Conservation (phyloP, 108 stramenopile species). For the Nitzschia palea region DNA sequence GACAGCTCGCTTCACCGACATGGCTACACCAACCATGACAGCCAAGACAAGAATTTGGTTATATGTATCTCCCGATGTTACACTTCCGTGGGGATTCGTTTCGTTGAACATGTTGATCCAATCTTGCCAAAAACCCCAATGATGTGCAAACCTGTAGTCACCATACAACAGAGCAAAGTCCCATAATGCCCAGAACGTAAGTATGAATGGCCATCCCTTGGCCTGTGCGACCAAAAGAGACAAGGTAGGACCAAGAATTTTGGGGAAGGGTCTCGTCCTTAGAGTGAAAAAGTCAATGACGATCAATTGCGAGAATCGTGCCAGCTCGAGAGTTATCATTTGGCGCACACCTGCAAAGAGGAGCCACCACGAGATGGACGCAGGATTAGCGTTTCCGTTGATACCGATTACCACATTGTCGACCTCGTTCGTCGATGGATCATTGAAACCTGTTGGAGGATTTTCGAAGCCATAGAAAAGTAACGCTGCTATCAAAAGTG, state of each 20-base stretch:
- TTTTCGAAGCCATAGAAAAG: constrained; percentile 35
- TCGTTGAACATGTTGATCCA: constrained; percentile 34
- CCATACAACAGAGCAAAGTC: constrained; percentile 39
- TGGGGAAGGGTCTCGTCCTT: constrained; percentile 20
- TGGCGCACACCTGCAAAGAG: constrained; percentile 39
- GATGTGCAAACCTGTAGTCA: constrained; percentile 16
- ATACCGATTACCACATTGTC: neutral
- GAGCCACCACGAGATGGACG: constrained; percentile 39
- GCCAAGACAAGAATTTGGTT: constrained; percentile 8
- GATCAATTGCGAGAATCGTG: constrained; percentile 24
- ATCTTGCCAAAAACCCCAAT: constrained; percentile 48
- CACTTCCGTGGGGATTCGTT: constrained; percentile 37
- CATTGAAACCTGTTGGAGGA: constrained; percentile 11
- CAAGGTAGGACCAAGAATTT: constrained; percentile 19
- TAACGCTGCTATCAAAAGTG: neutral
- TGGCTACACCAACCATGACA: constrained; percentile 11
- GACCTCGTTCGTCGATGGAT: neutral
- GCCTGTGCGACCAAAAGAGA: constrained; percentile 40
- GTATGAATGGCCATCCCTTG: constrained; percentile 51
- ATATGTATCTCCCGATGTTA: constrained; percentile 16
- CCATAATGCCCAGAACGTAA: constrained; percentile 41
- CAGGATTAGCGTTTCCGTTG: neutral
- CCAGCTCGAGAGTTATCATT: constrained; percentile 22
- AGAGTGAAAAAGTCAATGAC: constrained; percentile 43
- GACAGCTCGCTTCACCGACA: constrained; percentile 17